phyloP scores from a whole-genome alignment of 1,284 basidiomycete genomes.

The Quambalaria eucalypti region DNA sequence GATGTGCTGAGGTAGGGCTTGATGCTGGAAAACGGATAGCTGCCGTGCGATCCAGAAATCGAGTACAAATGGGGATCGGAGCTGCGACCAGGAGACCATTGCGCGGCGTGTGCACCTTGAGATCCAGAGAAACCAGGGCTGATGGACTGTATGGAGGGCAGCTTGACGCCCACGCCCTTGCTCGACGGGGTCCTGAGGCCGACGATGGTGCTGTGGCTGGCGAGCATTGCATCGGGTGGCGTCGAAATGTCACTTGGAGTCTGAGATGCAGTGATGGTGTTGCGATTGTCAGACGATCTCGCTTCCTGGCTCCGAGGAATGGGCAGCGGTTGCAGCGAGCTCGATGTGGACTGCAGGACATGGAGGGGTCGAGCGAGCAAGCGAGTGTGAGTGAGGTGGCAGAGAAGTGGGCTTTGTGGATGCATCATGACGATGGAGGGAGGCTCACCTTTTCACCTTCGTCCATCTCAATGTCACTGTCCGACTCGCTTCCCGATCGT shows the following conservation, averaged over 20 bases:
- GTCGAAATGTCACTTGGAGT: constrained; percentile 37
- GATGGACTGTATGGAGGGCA: constrained; percentile 19
- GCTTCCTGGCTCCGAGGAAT: constrained; percentile 17
- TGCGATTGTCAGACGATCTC: constrained; percentile 10
- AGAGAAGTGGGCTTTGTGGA: not conserved
- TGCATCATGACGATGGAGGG: not conserved
- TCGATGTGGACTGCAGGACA: not conserved
- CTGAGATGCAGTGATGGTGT: constrained; percentile 18
- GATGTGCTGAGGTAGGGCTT: constrained; percentile 34
- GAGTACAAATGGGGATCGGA: constrained; percentile 26
- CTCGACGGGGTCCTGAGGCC: constrained; percentile 1
- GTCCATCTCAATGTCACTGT: constrained; percentile 27
- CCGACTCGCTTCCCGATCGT: not conserved
- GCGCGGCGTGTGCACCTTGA: constrained; percentile 16
- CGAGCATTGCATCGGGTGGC: constrained; percentile 30
- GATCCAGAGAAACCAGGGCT: constrained; percentile 14
- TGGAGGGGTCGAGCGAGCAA: too few relatives aligned
- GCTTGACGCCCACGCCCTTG: constrained; percentile 6
- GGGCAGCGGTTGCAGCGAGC: constrained; percentile 16
- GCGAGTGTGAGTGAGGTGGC: too few relatives aligned
- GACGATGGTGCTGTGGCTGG: constrained; percentile 6
- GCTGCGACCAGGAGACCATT: constrained; percentile 25
- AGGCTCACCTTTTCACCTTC: constrained; percentile 12
- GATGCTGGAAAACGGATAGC: constrained; percentile 22
- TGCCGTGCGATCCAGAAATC: constrained; percentile 12